phyloP scores from a whole-genome alignment of 305 asterid species.

The Fraxinus floribunda region DNA sequence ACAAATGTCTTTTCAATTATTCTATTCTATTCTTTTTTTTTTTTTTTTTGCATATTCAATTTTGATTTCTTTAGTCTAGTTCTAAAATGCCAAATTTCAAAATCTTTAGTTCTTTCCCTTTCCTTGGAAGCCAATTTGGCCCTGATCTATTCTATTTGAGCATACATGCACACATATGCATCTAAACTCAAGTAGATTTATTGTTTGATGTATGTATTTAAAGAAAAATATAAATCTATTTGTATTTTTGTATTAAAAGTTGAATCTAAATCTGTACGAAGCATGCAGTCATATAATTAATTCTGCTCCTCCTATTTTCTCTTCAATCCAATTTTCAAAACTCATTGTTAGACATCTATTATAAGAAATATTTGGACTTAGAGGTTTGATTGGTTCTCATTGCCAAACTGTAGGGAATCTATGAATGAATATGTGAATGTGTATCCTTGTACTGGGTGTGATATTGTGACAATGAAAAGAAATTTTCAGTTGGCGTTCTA shows the following conservation, averaged over 20 bases:
- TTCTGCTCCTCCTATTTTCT: not conserved
- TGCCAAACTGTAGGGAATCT: not conserved
- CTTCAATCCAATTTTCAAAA: not conserved
- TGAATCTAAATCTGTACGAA: not conserved
- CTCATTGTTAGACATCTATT: not conserved
- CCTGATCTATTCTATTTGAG: not conserved
- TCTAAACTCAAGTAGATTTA: not conserved
- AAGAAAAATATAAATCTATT: not conserved
- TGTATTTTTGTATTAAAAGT: not conserved
- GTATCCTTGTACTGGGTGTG: not conserved
- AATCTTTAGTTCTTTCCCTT: too few species aligned
- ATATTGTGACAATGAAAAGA: not conserved
- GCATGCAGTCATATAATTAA: not conserved
- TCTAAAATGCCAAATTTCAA: not conserved
- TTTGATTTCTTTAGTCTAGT: not conserved
- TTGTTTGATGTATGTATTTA: not conserved
- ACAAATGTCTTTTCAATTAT: not conserved
- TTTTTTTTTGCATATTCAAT: too few species aligned
- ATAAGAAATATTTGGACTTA: not conserved
- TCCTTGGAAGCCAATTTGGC: not conserved
- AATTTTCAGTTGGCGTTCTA: not conserved
- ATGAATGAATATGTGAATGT: not conserved
- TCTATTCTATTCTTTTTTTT: not conserved
- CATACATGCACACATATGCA: not conserved
- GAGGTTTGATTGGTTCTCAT: not conserved